These are phyloP conservation scores for Wickerhamia fluorescens DNA, from an alignment of 805 yeast species.

Conservation along the genomic window DNA sequence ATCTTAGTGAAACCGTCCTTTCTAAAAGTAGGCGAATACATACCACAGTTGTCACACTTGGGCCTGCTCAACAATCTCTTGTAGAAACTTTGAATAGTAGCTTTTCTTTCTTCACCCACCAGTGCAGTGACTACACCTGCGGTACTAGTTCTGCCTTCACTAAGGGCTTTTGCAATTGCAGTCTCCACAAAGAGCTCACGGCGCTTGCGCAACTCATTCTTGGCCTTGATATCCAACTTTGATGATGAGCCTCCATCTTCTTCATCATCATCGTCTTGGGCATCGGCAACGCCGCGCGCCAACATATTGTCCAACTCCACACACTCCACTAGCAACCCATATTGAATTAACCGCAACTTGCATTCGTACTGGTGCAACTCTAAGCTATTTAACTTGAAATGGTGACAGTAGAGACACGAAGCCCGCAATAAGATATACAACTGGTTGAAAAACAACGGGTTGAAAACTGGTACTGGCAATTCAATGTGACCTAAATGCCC, in stretches of 20 bases:
- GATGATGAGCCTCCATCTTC: constrained; percentile 17
- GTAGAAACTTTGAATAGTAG: constrained; percentile 65
- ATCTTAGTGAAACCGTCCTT: constrained; percentile 92
- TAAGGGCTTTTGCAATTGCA: constrained; percentile 66
- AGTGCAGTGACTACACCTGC: constrained; percentile 76
- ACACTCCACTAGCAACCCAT: constrained; percentile 79
- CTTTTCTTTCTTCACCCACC: constrained; percentile 81
- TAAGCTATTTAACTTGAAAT: constrained; percentile 58
- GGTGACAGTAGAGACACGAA: constrained; percentile 86
- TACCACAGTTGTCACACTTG: constrained; percentile 92
- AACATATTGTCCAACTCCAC: constrained; percentile 62
- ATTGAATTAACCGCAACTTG: constrained; percentile 74
- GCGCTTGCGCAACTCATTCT: constrained; percentile 44
- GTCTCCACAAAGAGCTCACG: constrained; percentile 66
- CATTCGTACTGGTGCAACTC: constrained; percentile 76
- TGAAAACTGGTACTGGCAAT: constrained; percentile 91
- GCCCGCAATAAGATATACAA: constrained; percentile 78
- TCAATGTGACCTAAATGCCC: constrained; percentile 99
- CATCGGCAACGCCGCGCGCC: constrained; percentile 35
- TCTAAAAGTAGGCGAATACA: constrained; percentile 90
- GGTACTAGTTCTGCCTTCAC: constrained; percentile 64
- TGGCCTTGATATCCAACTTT: constrained; percentile 31
- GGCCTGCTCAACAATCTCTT: constrained; percentile 66
- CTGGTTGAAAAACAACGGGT: constrained; percentile 90
- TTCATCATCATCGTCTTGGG: constrained; percentile 41